A percentile compares a stretch with the other conserved stretches of the same genome.
These are phyloP conservation scores for Paraphoma sp. DNA, from an alignment of 2,329 filamentous ascomycete species.

Conservation along the genomic window DNA sequence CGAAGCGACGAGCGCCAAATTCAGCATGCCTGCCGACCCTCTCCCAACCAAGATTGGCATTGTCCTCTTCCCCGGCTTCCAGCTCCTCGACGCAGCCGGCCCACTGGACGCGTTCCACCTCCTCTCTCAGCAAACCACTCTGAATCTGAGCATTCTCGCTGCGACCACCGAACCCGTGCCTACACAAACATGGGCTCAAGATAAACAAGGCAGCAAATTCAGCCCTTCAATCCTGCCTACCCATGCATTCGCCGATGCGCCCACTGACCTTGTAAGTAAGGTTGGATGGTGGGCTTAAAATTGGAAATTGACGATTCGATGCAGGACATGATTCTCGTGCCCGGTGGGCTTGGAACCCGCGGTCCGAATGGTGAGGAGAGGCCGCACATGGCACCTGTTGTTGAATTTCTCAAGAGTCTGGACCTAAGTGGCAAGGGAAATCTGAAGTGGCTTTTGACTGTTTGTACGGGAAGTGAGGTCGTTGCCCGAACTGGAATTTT, in stretches of 20 bases:
- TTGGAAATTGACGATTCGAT: background rate
- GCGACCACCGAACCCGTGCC: conserved; percentile 42
- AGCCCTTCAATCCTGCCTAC: conserved; percentile 55
- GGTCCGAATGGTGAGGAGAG: conserved; percentile 30
- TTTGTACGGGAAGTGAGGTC: conserved; percentile 70
- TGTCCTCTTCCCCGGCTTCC: conserved; percentile 48
- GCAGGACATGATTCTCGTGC: conserved; percentile 68
- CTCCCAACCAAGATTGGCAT: conserved; percentile 39
- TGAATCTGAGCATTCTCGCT: conserved; percentile 45
- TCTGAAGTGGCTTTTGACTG: conserved; percentile 65
- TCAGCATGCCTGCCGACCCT: conserved; percentile 3
- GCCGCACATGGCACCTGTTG: conserved; percentile 38
- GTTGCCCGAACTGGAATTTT: conserved; percentile 66
- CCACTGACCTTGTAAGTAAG: conserved; percentile 47
- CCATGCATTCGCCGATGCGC: conserved; percentile 62
- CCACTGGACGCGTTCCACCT: conserved; percentile 56
- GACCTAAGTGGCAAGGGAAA: conserved; percentile 51
- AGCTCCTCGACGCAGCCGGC: conserved; percentile 49
- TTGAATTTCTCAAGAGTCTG: conserved; percentile 55
- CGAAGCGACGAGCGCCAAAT: background rate
- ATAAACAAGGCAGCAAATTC: conserved; percentile 29
- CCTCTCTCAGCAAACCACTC: conserved; percentile 32
- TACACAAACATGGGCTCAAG: conserved; percentile 25
- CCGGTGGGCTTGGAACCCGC: conserved; percentile 64
- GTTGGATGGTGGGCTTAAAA: no score